Percentiles rank a stretch among this genome's conserved stretches.
phyloP scores from a whole-genome alignment of 768 basidiomycete species.

The Crassisporium funariophilum region DNA sequence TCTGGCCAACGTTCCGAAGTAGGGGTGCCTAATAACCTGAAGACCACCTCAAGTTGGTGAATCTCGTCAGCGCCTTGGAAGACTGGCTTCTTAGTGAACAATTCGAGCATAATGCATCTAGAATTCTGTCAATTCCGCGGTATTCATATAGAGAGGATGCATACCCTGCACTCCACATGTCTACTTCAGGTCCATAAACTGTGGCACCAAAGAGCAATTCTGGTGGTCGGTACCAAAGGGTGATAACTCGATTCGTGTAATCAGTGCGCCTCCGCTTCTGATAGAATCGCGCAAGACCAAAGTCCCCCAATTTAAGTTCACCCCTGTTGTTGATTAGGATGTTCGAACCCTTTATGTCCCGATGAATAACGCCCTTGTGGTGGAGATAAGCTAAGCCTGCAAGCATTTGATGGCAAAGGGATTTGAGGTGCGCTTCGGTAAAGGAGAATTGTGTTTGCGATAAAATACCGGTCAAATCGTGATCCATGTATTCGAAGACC shows the following conservation, averaged over 20 bases:
- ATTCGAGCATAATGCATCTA: constrained; percentile 98
- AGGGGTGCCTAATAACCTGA: constrained; percentile 89
- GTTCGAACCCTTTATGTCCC: constrained; percentile 99
- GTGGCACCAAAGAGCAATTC: constrained; percentile 95
- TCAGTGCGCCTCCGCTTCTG: constrained; percentile 87
- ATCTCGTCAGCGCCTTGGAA: constrained; percentile 99
- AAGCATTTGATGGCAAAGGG: constrained; percentile 94
- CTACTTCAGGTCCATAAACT: constrained; percentile 94
- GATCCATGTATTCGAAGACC: constrained; percentile 99
- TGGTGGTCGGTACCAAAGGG: constrained; percentile 96
- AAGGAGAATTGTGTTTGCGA: constrained; percentile 90
- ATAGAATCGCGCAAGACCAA: constrained; percentile 96
- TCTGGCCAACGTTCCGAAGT: constrained; percentile 81
- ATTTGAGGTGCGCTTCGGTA: constrained; percentile 88
- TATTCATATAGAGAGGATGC: constrained; percentile 18
- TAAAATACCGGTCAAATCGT: constrained; percentile 93
- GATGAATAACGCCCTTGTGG: constrained; percentile 93
- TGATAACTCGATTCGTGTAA: constrained; percentile 99
- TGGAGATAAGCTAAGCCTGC: constrained; percentile 93
- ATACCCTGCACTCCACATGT: constrained; percentile 99
- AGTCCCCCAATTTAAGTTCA: constrained; percentile 95
- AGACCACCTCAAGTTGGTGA: constrained; percentile 92
- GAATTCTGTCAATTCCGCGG: not conserved
- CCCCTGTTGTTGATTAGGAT: constrained; percentile 91
- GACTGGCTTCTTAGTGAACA: constrained; percentile 93